Base-by-base conservation (phyloP, 2,329 filamentous ascomycete species). In the Trichoderma koningii region DNA sequence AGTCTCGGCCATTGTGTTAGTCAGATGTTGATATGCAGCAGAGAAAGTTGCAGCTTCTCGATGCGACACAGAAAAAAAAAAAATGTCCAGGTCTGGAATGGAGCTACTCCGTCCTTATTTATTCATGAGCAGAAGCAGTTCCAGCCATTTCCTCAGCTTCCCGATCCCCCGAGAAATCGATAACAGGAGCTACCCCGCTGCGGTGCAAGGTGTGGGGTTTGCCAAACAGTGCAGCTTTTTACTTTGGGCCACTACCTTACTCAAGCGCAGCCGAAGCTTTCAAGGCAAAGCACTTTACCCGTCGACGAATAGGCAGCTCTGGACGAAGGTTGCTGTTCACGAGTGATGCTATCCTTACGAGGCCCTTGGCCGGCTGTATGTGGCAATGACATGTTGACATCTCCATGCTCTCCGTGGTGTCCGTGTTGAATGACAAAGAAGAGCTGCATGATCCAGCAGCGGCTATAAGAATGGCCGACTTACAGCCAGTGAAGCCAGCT, bases 1-100 rank as follows among this genome's bases (percentile, higher is more conserved):
- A 57, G 82, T 85, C 68, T 79, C 80, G 72, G 81, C 79, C 81
- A 83, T 83, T 51, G 21, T 65, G n/a, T 47, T 23, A 34, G 26
- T 55, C 34, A 17, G 45, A 26, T 28, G 21, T 12, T 57, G 44
- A 30, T 28, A 51, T 44, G 52, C 34, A 44, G 47, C 47, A 23
- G n/a, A 53, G 28, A 14, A 53, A 41, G 10, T 38, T 59, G 21
- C n/a, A 62, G 55, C 19, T 53, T 61, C 23, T 44, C 23, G 50
- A 26, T 45, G 57, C 34, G 45, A 42, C 15, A 5, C 34, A 38
- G 34, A 14, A 9, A 19, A 17, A 63, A 30, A 48, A 59, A 38
- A 34, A 53, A n/a, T n/a, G 17, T 17, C 15, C 23, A 38, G 47
- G 19, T 9, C 50, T 38, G 15, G 19, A 51, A 63, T 51, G 48